A percentile compares a stretch with the other conserved stretches of the same genome.
Conservation (phyloP, 2,329 filamentous ascomycete species). For the Sarocladiaceae sp. region DNA sequence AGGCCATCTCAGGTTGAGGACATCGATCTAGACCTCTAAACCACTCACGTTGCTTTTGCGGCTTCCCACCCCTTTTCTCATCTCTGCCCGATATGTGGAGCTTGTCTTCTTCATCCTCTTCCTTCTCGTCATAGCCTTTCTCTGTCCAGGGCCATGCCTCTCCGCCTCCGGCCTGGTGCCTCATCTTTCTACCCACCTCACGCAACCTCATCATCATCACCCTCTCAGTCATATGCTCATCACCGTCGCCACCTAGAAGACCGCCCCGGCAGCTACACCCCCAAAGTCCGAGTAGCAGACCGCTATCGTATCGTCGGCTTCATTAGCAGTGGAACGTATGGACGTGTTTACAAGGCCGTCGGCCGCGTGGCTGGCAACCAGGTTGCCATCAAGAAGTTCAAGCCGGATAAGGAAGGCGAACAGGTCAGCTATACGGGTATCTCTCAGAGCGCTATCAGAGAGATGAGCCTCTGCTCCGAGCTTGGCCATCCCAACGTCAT, state of each 20-base stretch:
- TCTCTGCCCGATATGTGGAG: too few species aligned
- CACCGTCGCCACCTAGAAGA: slow-evolving; percentile 33
- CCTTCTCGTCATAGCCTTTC: background rate
- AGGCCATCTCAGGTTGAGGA: background rate
- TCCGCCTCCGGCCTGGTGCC: slow-evolving; percentile 25
- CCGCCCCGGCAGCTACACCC: slow-evolving; percentile 54
- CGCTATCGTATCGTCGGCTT: slow-evolving; percentile 96
- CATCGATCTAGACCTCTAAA: background rate
- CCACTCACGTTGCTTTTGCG: background rate
- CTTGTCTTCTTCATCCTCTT: background rate
- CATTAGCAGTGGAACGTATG: slow-evolving; percentile 97
- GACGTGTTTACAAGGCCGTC: slow-evolving; percentile 92
- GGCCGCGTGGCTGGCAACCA: slow-evolving; percentile 63
- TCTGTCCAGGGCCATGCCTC: slow-evolving; percentile 21
- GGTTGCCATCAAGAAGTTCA: slow-evolving; percentile 99
- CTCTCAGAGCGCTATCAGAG: slow-evolving; percentile 91
- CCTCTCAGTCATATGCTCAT: slow-evolving; percentile 26
- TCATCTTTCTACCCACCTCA: slow-evolving; percentile 14
- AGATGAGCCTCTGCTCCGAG: slow-evolving; percentile 96
- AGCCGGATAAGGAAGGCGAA: slow-evolving; percentile 97
- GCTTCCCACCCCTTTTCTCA: background rate
- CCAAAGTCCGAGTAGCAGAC: slow-evolving; percentile 84
- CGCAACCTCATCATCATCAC: slow-evolving; percentile 15
- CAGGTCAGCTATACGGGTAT: slow-evolving; percentile 92
- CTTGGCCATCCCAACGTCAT: slow-evolving; percentile 86